Evolutionary conservation across 768 basidiomycete species (phyloP).

Genomic region (Nidularia sp.): DNA sequence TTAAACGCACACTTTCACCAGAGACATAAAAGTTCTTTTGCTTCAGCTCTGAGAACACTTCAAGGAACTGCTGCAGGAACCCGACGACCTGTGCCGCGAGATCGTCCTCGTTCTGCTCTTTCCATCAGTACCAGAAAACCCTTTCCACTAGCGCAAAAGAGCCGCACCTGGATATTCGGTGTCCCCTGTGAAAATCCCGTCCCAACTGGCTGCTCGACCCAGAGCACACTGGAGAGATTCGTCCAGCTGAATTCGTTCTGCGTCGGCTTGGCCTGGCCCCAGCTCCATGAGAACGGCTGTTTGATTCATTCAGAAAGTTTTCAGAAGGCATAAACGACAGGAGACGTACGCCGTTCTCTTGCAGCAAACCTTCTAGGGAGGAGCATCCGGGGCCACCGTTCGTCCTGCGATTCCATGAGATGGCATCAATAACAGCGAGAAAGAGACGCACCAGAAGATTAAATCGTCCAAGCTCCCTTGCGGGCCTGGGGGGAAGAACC

Average conservation of each 20-base stretch:
- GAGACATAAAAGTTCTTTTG: constrained; percentile 66
- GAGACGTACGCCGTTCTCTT: constrained; percentile 66
- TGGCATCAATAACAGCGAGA: neutral
- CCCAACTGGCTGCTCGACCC: constrained; percentile 77
- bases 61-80: constrained; percentile 73
- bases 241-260: constrained; percentile 74
- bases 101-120: constrained; percentile 40
- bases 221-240: constrained; percentile 70
- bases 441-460: constrained; percentile 57
- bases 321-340: neutral
- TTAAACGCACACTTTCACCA: constrained; percentile 68
- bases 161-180: constrained; percentile 55
- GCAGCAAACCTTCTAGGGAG: constrained; percentile 64
- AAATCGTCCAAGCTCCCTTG: constrained; percentile 68
- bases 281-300: constrained; percentile 66
- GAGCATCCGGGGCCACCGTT: constrained; percentile 83
- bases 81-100: constrained; percentile 46
- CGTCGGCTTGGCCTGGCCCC: constrained; percentile 60
- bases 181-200: constrained; percentile 73
- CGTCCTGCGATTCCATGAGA: constrained; percentile 39
- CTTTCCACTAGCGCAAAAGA: neutral
- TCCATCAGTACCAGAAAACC: neutral
- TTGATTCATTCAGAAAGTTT: neutral
- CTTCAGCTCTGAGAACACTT: constrained; percentile 71
- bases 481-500: constrained; percentile 80